These are phyloP conservation scores for Sparassis latifolia DNA, from an alignment of 1,284 basidiomycete species.

Conservation along the genomic window DNA sequence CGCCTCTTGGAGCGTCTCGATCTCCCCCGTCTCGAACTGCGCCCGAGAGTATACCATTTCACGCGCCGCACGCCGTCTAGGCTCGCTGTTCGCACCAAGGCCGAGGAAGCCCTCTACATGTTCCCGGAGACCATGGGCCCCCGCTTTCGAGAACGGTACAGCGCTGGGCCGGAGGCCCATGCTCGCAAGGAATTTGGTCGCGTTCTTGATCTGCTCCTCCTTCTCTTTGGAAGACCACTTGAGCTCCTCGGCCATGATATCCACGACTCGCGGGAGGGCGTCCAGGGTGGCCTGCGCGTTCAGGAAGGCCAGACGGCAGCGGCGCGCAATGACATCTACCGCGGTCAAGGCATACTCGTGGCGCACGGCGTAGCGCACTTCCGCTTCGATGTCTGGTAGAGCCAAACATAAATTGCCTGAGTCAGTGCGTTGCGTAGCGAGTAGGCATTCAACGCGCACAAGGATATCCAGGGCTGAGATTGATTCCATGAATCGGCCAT, in stretches of 20 bases:
- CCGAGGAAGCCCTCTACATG: conserved; percentile 28
- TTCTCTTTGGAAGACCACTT: conserved; percentile 65
- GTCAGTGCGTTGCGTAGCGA: background rate
- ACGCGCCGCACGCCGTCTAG: conserved; percentile 19
- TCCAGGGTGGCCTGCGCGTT: conserved; percentile 86
- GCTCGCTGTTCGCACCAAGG: conserved; percentile 23
- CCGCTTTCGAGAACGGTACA: conserved; percentile 22
- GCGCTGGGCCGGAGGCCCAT: conserved; percentile 65
- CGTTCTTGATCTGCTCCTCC: conserved; percentile 52
- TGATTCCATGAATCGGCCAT: conserved; percentile 84
- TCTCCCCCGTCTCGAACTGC: conserved; percentile 65
- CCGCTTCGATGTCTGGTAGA: conserved; percentile 77
- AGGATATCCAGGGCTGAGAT: conserved; percentile 75
- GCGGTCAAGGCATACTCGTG: conserved; percentile 91
- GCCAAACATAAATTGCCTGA: background rate
- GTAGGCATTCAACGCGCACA: conserved; percentile 54
- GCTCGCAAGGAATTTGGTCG: conserved; percentile 60
- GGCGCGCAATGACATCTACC: conserved; percentile 88
- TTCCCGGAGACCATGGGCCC: conserved; percentile 31
- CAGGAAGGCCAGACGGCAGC: conserved; percentile 89
- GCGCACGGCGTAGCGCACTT: conserved; percentile 85
- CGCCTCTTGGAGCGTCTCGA: conserved; percentile 49
- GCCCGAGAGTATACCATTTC: conserved; percentile 44
- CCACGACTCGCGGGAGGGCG: conserved; percentile 81
- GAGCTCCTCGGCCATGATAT: conserved; percentile 87